Evolutionary conservation across 1,284 basidiomycete genomes (phyloP).

Genomic region (Laetiporus sulphureus): DNA sequence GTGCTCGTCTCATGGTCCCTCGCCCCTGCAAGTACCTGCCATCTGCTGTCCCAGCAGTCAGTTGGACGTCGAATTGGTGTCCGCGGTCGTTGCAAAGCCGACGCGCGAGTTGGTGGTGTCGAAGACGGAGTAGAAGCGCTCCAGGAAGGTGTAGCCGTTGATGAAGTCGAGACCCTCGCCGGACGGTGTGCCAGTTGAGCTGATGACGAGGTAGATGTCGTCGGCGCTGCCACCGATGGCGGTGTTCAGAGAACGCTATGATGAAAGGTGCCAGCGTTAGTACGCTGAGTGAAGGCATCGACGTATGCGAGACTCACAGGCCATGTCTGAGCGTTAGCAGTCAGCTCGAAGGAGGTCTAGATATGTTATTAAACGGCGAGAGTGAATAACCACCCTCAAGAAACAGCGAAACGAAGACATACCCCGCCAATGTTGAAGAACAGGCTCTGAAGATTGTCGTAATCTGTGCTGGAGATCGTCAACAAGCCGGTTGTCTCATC

Average conservation of each 20-base stretch:
- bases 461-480: constrained; percentile 30
- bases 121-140: constrained; percentile 61
- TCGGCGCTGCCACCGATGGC: constrained; percentile 33
- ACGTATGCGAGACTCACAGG: constrained; percentile 27
- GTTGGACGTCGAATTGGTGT: constrained; percentile 52
- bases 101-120: constrained; percentile 45
- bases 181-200: constrained; percentile 21
- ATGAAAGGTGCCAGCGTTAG: neutral
- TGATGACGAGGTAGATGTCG: constrained; percentile 42
- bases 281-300: neutral
- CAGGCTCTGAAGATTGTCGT: constrained; percentile 31
- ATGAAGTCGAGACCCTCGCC: constrained; percentile 32
- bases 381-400: too few relatives aligned
- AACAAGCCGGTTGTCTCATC: constrained; percentile 37
- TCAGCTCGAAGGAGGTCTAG: constrained; percentile 31
- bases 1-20: too few relatives aligned
- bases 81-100: constrained; percentile 39
- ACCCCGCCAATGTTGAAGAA: constrained; percentile 35
- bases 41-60: too few relatives aligned
- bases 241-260: constrained; percentile 29
- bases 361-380: too few relatives aligned
- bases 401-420: constrained; percentile 8
- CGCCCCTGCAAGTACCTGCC: too few relatives aligned
- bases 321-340: constrained; percentile 45
- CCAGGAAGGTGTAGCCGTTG: constrained; percentile 31